Conservation (phyloP, 345 rosid genomes). For the Nephelium lappaceum region DNA sequence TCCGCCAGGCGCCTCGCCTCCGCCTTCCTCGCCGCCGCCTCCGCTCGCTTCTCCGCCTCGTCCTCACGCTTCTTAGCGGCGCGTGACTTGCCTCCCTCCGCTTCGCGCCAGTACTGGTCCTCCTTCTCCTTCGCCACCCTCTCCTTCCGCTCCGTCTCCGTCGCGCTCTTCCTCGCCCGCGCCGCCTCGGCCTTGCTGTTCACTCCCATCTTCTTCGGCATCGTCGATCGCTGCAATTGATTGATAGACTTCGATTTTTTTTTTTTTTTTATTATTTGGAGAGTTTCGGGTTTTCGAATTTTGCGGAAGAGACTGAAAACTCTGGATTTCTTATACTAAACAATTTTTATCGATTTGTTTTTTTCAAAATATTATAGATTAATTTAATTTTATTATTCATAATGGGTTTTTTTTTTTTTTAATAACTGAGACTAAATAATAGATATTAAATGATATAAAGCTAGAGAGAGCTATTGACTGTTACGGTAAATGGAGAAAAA, state of each 20-base stretch:
- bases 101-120: constrained; percentile 93
- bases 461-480: too few relatives aligned
- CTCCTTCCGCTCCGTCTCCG: constrained; percentile 77
- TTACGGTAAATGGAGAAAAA: too few relatives aligned
- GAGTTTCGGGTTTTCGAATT: too few relatives aligned
- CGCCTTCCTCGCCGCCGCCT: constrained; percentile 59
- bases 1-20: constrained; percentile 85
- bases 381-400: too few relatives aligned
- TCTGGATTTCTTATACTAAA: background rate
- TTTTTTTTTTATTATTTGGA: background rate
- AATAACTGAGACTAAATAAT: too few relatives aligned
- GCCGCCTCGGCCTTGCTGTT: constrained; percentile 97
- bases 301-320: background rate
- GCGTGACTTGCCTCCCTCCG: constrained; percentile 82
- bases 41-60: constrained; percentile 86
- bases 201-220: constrained; percentile 99
- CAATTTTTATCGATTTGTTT: background rate
- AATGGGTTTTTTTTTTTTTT: too few relatives aligned
- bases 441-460: too few relatives aligned
- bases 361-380: too few relatives aligned
- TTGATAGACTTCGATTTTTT: background rate
- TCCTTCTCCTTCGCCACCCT: constrained; percentile 78
- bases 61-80: constrained; percentile 91
- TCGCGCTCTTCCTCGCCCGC: constrained; percentile 66
- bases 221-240: constrained; percentile 26